Conservation (phyloP, 352 stramenopile genomes). For the Discostella stelligera region DNA sequence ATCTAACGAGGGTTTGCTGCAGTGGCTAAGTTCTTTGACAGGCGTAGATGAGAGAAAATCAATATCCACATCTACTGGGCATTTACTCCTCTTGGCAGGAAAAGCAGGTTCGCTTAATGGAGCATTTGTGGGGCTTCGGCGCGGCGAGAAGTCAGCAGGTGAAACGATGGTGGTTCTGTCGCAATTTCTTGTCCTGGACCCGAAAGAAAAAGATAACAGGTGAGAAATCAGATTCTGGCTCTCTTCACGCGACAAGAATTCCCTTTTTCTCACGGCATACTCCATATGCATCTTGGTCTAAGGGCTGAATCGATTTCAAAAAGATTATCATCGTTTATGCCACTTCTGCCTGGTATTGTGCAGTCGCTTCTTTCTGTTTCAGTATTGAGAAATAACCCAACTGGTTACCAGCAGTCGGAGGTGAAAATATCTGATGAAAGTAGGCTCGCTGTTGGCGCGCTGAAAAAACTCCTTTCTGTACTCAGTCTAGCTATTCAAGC, state of each 20-base stretch:
- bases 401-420: conserved; percentile 10
- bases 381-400: conserved; percentile 20
- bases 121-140: conserved; percentile 33
- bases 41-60: conserved; percentile 41
- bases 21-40: conserved; percentile 58
- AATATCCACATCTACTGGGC: conserved; percentile 39
- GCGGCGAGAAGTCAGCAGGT: conserved; percentile 5
- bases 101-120: conserved; percentile 47
- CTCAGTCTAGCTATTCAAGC: conserved; percentile 71
- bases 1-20: background rate
- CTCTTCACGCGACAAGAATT: background rate
- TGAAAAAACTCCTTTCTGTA: conserved; percentile 64
- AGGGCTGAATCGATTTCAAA: conserved; percentile 53
- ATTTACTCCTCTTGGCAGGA: conserved; percentile 42
- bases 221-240: conserved; percentile 17
- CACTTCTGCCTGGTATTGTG: conserved; percentile 74
- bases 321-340: conserved; percentile 72
- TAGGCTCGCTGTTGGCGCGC: conserved; percentile 27
- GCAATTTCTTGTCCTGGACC: conserved; percentile 49
- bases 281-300: conserved; percentile 6
- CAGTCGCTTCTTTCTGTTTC: conserved; percentile 61
- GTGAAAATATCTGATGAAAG: conserved; percentile 39
- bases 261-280: conserved; percentile 16
- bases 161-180: conserved; percentile 42
- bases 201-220: conserved; percentile 46